Evolutionary conservation across 202 grass and related monocot species (phyloP).

Genomic region (Dendrocalamus latiflorus): DNA sequence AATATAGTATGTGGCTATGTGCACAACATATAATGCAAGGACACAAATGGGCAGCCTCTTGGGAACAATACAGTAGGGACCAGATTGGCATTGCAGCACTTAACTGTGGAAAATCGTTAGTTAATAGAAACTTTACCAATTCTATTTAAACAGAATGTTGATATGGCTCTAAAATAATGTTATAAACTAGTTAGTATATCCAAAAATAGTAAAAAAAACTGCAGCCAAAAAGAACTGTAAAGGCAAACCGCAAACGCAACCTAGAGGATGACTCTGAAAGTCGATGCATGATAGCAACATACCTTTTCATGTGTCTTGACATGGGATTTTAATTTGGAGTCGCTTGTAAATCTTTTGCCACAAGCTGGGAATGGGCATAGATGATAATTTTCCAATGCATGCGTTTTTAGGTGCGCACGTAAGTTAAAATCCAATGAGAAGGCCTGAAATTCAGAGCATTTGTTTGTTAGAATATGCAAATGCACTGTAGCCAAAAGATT

Average conservation of each 20-base stretch:
- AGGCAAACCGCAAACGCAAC: not conserved
- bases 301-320: slow-evolving; percentile 84
- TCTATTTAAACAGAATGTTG: not conserved
- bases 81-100: not conserved
- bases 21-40: not conserved
- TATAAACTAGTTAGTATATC: not conserved
- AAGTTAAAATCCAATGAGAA: slow-evolving; percentile 99
- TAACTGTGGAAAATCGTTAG: not conserved
- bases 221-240: slow-evolving; percentile 5
- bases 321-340: slow-evolving; percentile 74
- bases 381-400: slow-evolving; percentile 88
- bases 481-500: not conserved
- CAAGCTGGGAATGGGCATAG: slow-evolving; percentile 67
- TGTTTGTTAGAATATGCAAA: slow-evolving; percentile 19
- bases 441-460: slow-evolving; percentile 47
- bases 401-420: slow-evolving; percentile 71
- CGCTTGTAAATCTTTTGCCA: slow-evolving; percentile 88
- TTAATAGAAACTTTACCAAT: not conserved
- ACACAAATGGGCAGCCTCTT: not conserved
- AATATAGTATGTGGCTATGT: not conserved
- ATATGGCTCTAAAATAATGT: not conserved
- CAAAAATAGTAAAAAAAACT: not conserved
- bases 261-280: slow-evolving; percentile 9
- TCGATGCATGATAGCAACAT: not conserved
- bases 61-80: not conserved